These are phyloP conservation scores for Serendipita indica DNA, from an alignment of 768 basidiomycete species.

Conservation along the genomic window DNA sequence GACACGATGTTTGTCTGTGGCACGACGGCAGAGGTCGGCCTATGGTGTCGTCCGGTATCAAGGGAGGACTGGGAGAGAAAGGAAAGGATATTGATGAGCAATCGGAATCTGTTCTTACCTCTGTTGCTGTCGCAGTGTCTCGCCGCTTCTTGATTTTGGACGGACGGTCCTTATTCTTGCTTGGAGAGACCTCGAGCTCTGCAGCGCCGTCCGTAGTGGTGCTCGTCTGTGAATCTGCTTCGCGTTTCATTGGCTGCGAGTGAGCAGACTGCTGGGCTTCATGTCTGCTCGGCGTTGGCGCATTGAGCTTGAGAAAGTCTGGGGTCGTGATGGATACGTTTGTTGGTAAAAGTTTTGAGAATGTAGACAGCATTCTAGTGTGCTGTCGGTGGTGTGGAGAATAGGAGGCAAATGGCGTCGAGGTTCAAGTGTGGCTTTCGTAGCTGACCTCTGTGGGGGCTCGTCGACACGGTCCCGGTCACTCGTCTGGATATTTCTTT, in stretches of 20 bases:
- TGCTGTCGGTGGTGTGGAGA: no score
- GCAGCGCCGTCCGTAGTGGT: neutral
- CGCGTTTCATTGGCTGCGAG: neutral
- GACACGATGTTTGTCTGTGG: no score
- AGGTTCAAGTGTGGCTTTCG: no score
- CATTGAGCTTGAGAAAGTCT: conserved; percentile 6
- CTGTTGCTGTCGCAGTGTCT: neutral
- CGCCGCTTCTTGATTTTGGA: conserved; percentile 1
- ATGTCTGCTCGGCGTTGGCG: neutral
- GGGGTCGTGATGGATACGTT: neutral
- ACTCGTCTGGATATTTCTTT: no score
- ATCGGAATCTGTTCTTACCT: neutral
- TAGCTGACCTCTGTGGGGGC: no score
- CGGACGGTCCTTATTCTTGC: neutral
- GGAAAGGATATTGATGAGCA: neutral
- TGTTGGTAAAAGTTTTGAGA: conserved; percentile 1
- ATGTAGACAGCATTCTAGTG: neutral
- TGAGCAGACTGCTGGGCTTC: neutral
- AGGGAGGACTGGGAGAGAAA: neutral
- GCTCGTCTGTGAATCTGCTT: neutral
- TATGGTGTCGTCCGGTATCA: no score
- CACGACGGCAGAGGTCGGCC: no score
- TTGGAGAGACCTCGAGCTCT: neutral
- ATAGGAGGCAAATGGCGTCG: no score
- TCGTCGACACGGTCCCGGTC: no score